phyloP scores from a whole-genome alignment of 2,329 filamentous ascomycete species.

The Phaeomoniella chlamydospora region DNA sequence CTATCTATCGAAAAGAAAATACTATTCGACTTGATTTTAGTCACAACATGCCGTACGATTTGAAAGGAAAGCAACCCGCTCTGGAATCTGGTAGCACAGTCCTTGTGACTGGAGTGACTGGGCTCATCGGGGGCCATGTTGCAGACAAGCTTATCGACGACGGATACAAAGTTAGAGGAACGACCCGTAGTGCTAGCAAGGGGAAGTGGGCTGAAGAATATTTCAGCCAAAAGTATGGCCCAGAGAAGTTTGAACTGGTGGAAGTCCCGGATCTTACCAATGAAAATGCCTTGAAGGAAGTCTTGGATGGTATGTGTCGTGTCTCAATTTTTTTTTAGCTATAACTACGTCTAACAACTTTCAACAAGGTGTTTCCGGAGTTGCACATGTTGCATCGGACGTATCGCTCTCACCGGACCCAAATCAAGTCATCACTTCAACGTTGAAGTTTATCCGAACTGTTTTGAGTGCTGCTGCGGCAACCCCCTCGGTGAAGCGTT shows the following conservation, averaged over 20 bases:
- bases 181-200: conserved; percentile 14
- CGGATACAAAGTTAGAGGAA: conserved; percentile 21
- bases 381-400: conserved; percentile 31
- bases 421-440: conserved; percentile 25
- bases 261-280: conserved; percentile 23
- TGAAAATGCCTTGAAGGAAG: conserved; percentile 23
- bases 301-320: conserved; percentile 17
- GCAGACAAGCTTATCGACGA: conserved; percentile 20
- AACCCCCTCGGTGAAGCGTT: conserved; percentile 24
- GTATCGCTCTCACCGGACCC: conserved; percentile 24
- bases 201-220: conserved; percentile 17
- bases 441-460: conserved; percentile 19
- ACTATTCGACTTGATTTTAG: too few relatives aligned
- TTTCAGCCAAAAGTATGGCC: conserved; percentile 15
- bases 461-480: conserved; percentile 26
- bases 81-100: conserved; percentile 12
- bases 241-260: conserved; percentile 21
- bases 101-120: conserved; percentile 24
- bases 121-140: conserved; percentile 21
- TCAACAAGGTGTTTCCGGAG: conserved; percentile 20
- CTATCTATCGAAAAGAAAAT: too few relatives aligned
- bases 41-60: conserved; percentile 2
- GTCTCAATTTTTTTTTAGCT: neutral
- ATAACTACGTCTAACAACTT: neutral
- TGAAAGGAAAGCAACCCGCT: conserved; percentile 5